Percentiles rank a stretch among this genome's conserved stretches.
Evolutionary conservation across 73 alveolate genomes (phyloP).

Genomic region (Uronychia setigera): DNA sequence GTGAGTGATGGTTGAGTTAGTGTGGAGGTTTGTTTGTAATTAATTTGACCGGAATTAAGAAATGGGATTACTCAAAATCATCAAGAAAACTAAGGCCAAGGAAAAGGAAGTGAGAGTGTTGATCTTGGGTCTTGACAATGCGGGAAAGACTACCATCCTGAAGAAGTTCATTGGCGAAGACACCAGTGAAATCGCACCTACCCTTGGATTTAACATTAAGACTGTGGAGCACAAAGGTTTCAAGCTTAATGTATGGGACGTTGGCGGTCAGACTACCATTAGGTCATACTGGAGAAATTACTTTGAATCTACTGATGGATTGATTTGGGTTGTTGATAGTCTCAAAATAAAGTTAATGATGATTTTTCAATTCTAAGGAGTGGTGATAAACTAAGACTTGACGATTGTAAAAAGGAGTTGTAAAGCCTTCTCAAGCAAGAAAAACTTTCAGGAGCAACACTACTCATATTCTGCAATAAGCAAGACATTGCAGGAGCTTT

Average conservation of each 20-base stretch:
- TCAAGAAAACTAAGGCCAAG: conserved; percentile 89
- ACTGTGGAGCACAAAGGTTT: conserved; percentile 93
- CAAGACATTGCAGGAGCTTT: conserved; percentile 98
- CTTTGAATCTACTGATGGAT: conserved; percentile 98
- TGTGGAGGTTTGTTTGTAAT: neutral
- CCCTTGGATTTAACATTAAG: conserved; percentile 97
- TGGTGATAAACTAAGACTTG: conserved; percentile 96
- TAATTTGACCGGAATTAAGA: conserved; percentile 31
- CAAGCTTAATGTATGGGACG: conserved; percentile 98
- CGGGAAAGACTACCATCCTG: conserved; percentile 95
- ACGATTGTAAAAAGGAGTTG: conserved; percentile 92
- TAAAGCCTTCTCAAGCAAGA: conserved; percentile 82
- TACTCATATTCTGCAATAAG: conserved; percentile 91
- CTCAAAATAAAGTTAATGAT: too few relatives aligned
- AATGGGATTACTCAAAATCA: conserved; percentile 94
- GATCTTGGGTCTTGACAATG: conserved; percentile 95
- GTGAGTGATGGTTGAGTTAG: too few relatives aligned
- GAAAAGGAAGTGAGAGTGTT: conserved; percentile 94
- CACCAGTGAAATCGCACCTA: conserved; percentile 95
- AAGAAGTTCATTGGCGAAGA: conserved; percentile 97
- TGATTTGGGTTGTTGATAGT: conserved; percentile 97
- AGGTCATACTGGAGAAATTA: conserved; percentile 99
- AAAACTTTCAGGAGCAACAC: conserved; percentile 82
- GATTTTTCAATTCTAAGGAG: too few relatives aligned
- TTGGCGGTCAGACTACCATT: conserved; percentile 99